Evolutionary conservation across 31 red algal species (phyloP).

Genomic region (Odonthalia washingtoniensis): DNA sequence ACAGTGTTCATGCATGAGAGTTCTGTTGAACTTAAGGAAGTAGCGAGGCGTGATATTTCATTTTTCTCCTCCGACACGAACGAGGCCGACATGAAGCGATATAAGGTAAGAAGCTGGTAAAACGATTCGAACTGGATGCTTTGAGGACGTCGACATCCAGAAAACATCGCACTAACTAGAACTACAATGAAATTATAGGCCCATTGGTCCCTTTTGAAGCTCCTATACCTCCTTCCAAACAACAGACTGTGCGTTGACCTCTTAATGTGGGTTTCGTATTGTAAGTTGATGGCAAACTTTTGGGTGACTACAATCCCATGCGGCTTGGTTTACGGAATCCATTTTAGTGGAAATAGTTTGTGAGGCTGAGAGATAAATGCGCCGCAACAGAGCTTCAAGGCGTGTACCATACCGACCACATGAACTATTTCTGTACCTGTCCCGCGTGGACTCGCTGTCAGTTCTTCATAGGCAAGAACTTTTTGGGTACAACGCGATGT

Average conservation of each 20-base stretch:
- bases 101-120: not conserved
- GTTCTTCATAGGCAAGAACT: slow-evolving; percentile 21
- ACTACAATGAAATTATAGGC: too few relatives aligned
- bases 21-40: not conserved
- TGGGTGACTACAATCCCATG: slow-evolving; percentile 8
- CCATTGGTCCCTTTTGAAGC: not conserved
- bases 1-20: too few relatives aligned
- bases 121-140: too few relatives aligned
- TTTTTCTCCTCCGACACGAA: not conserved
- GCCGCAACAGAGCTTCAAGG: not conserved
- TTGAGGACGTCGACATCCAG: too few relatives aligned
- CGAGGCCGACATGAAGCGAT: not conserved
- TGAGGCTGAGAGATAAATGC: not conserved
- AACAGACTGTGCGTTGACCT: not conserved
- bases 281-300: not conserved
- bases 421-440: not conserved
- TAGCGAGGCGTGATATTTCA: not conserved
- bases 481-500: not conserved
- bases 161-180: too few relatives aligned
- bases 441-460: too few relatives aligned
- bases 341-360: slow-evolving; percentile 17
- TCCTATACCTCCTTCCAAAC: not conserved
- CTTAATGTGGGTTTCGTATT: not conserved
- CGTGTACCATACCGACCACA: not conserved
- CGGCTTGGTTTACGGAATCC: not conserved